Evolutionary conservation across 2,329 filamentous ascomycete genomes (phyloP), one percentile per base, ranked within the genome.

Genomic region (Cytospora paraplurivora): DNA sequence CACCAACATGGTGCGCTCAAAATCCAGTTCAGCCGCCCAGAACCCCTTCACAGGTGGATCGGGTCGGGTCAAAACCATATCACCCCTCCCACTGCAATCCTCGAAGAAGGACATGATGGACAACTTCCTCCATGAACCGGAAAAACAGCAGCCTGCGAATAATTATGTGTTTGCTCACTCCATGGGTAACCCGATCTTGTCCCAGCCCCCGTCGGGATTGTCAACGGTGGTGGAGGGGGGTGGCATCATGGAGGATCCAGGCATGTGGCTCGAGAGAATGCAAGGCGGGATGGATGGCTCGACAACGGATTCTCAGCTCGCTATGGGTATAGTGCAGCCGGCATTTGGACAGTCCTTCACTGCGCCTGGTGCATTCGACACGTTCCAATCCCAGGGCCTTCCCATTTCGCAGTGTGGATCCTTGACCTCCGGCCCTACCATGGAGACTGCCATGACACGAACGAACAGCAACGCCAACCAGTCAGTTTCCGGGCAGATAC

Each of bases 1-100:
- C 1, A 73, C 76, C 35, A 72, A 73, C 66, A 83, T 82, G 80
- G 74, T 76, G 68, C 79, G 81, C 62, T 77, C 74, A 60, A 71
- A 73, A 15, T 82, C 80, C 67, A 72, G 75, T 37, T 79, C 79
- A 11, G 75, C 77, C 33, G 72, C 70, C 56, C 73, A 71, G 47
- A 72, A 75, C 54, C 76, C 78, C 41, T 80, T 80, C 61, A 72
- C 72, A 64, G 71, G 67, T 68, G 63, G n/a, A 73, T 71, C 38
- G 71, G 71, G 54, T 73, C 73, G 61, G 15, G 72, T 78, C 67
- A 73, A 76, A 3, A 74, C 73, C 49, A 68, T 72, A 21, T 69
- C 68, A 56, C 69, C 69, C 38, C 70, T 71, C 34, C 68, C 50
- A 15, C 57, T 38, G 53, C 35, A 38, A 34, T 57, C 54, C 34